Conservation (phyloP, 345 rosid species). For the Brassica carinata region DNA sequence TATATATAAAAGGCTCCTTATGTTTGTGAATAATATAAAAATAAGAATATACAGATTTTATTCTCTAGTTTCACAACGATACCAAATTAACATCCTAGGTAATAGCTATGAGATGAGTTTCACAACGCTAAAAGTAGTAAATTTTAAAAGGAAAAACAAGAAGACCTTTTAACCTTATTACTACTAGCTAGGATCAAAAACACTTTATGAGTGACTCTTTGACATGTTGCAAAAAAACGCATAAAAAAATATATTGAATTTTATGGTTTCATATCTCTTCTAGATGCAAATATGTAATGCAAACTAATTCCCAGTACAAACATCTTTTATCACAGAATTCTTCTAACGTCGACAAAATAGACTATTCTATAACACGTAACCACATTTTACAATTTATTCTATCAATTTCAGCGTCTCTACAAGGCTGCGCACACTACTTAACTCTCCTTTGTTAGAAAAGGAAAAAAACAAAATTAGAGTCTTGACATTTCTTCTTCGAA, state of each 20-base stretch:
- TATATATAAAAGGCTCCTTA: too few relatives aligned
- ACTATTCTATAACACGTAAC: background rate
- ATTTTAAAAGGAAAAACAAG: background rate
- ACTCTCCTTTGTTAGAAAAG: background rate
- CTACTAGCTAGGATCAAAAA: background rate
- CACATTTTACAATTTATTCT: background rate
- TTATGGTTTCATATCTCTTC: background rate
- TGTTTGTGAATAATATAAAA: too few relatives aligned
- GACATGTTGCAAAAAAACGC: background rate
- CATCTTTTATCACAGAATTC: slow-evolving; percentile 8
- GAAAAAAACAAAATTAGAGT: slow-evolving; percentile 17
- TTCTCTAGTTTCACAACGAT: too few relatives aligned
- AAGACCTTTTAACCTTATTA: background rate
- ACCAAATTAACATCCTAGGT: background rate
- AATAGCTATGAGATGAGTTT: slow-evolving; percentile 2
- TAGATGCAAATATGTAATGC: background rate
- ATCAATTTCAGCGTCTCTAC: background rate
- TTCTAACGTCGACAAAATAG: background rate
- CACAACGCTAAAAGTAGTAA: background rate
- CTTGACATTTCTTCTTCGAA: slow-evolving; percentile 3
- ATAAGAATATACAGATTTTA: too few relatives aligned
- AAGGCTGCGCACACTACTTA: slow-evolving; percentile 5
- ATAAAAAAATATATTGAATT: background rate
- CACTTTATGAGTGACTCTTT: background rate
- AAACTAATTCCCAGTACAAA: background rate